phyloP scores from a whole-genome alignment of 768 basidiomycete species.

The Trametes maxima region DNA sequence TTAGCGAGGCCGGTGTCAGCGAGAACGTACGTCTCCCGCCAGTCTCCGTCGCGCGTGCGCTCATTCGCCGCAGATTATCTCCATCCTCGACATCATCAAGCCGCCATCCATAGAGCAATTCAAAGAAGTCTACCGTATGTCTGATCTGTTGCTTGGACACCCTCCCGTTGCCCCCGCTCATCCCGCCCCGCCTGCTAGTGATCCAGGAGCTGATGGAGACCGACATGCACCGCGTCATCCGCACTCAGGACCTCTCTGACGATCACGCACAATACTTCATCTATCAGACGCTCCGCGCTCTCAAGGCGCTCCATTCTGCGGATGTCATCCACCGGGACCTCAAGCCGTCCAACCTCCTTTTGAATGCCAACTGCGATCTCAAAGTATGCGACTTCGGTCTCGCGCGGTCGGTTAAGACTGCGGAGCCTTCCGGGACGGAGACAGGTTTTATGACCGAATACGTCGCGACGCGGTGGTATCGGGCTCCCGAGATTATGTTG shows the following conservation, averaged over 20 bases:
- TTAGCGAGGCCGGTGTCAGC: constrained; percentile 86
- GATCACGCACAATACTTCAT: constrained; percentile 96
- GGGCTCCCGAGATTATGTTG: constrained; percentile 99
- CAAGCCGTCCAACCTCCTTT: constrained; percentile 95
- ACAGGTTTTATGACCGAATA: constrained; percentile 91
- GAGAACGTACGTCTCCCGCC: constrained; percentile 62
- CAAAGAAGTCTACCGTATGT: constrained; percentile 81
- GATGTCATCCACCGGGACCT: constrained; percentile 97
- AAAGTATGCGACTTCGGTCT: constrained; percentile 97
- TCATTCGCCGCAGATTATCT: constrained; percentile 67
- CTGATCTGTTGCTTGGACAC: constrained; percentile 2
- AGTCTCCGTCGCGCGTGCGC: not conserved
- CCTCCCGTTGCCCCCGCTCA: constrained; percentile 1
- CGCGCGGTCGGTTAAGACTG: constrained; percentile 85
- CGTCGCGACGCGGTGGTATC: constrained; percentile 98
- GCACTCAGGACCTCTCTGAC: constrained; percentile 92
- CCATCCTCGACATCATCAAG: constrained; percentile 87
- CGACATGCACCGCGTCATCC: constrained; percentile 95
- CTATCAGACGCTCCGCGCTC: constrained; percentile 90
- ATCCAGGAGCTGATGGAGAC: constrained; percentile 95
- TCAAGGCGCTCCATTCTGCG: constrained; percentile 95
- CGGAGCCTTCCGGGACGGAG: constrained; percentile 75
- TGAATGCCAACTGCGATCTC: constrained; percentile 96
- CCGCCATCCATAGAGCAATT: constrained; percentile 79
- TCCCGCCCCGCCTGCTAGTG: constrained; percentile 44